phyloP scores from a whole-genome alignment of 108 stramenopile genomes.

The Cylindrotheca fusiformis region DNA sequence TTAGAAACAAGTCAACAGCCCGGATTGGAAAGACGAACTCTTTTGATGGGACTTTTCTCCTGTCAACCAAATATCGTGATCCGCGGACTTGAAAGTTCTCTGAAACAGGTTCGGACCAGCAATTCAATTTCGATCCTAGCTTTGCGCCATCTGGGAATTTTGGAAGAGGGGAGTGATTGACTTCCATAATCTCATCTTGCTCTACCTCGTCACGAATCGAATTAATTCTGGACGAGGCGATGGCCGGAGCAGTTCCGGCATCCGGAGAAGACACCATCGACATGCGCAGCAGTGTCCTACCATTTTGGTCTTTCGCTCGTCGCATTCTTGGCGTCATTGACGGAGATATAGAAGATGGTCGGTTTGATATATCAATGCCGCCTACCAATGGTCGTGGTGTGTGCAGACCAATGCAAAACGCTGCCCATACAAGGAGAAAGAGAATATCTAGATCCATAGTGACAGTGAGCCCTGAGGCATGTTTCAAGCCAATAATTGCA shows the following conservation, averaged over 20 bases:
- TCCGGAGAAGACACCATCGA: conserved; percentile 26
- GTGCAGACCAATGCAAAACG: conserved; percentile 52
- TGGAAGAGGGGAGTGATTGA: conserved; percentile 31
- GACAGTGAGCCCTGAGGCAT: conserved; percentile 17
- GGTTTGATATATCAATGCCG: conserved; percentile 31
- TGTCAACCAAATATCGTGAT: conserved; percentile 67
- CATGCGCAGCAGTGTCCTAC: conserved; percentile 21
- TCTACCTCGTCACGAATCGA: conserved; percentile 10
- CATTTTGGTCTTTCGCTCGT: conserved; percentile 10
- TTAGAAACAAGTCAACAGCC: conserved; percentile 80
- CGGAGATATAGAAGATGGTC: neutral
- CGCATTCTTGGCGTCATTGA: neutral
- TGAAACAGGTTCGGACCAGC: conserved; percentile 62
- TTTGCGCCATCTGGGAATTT: conserved; percentile 65
- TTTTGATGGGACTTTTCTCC: conserved; percentile 62
- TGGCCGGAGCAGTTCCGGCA: neutral
- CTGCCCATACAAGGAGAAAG: conserved; percentile 43
- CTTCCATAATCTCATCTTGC: conserved; percentile 14
- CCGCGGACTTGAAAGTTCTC: conserved; percentile 77
- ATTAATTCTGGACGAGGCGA: neutral
- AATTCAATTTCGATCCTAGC: conserved; percentile 68
- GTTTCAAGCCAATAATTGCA: conserved; percentile 10
- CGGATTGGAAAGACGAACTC: conserved; percentile 64
- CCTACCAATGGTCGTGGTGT: conserved; percentile 42
- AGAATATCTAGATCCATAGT: conserved; percentile 48